These are phyloP conservation scores for Solanum acaule DNA, from an alignment of 257 asterid species.

Conservation along the genomic window DNA sequence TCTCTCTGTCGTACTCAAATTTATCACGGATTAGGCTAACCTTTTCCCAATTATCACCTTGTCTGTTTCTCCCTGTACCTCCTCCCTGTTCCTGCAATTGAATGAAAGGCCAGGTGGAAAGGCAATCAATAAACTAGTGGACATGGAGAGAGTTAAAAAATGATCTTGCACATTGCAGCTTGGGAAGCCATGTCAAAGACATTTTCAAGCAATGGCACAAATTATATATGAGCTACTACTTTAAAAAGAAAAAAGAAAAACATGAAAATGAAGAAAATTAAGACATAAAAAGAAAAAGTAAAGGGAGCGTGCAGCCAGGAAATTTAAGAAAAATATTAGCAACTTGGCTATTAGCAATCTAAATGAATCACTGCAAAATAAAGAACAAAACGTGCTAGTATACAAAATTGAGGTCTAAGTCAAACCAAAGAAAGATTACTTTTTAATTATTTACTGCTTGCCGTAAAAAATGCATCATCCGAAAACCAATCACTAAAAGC, in stretches of 20 bases:
- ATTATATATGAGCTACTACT: not conserved
- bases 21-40: slow-evolving; percentile 77
- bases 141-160: not conserved
- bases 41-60: slow-evolving; percentile 49
- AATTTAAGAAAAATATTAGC: not conserved
- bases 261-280: not conserved
- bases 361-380: not conserved
- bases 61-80: slow-evolving; percentile 28
- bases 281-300: not conserved
- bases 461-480: not conserved
- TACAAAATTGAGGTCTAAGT: not conserved
- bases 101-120: not conserved
- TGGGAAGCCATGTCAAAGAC: not conserved
- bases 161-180: not conserved
- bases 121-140: not conserved
- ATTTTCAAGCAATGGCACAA: not conserved
- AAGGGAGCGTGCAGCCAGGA: not conserved
- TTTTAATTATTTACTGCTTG: not conserved
- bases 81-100: slow-evolving; percentile 44
- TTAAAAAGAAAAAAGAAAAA: not conserved
- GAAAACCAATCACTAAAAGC: not conserved
- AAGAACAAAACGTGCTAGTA: not conserved
- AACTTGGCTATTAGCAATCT: not conserved
- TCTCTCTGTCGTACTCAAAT: slow-evolving; percentile 85
- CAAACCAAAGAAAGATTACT: not conserved